Base-by-base conservation (phyloP, 2,329 filamentous ascomycete genomes). In the Claviceps capensis region DNA sequence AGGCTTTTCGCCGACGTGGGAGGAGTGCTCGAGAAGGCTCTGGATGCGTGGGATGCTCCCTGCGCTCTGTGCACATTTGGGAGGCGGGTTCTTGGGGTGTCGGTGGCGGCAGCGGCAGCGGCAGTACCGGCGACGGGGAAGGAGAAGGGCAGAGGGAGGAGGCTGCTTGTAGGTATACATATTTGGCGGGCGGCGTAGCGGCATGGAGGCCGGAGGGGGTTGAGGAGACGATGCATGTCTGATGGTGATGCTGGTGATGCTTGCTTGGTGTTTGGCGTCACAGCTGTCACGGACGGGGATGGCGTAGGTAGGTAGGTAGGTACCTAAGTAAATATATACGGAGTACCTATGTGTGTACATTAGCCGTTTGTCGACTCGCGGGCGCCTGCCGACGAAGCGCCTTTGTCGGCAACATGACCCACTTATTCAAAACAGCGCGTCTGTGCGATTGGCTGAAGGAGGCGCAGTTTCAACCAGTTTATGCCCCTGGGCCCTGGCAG, bases 1-100 rank as follows among this genome's bases (percentile, higher is more conserved):
- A 94, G 65, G 53, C 85, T 86, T 48, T 61, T 59, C 48, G 30
- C 3, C 30, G 40, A 17, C 14, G 54, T 43, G 48, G 58, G 30
- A n/a, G 61, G 48, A 47, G 65, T 62, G 53, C 61, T 62, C 46
- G 62, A 65, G 60, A 71, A 66, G 52, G 61, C 53, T 26, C 56
- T 60, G 11, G 17, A 11, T 4, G 9, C 4, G 11, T n/a, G n/a
- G n/a, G 17, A 11, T 4, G 9, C 4, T 42, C 9, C 3, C 16
- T 41, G 38, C 1, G 38, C 38, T 19, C 11, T 17, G 7, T 16
- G n/a, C 40, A 19, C 19, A 34, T 44, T 44, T 26, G 42, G 13
- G 42, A 13, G 11, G 7, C 42, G 42, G 22, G 9, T 34, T 34
- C 30, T 34, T 9, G 30, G 30, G 1, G 9, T 11, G 9, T 34